A percentile compares a stretch with the other conserved stretches of the same genome.
These are phyloP conservation scores for Colletotrichum gigasporum DNA, from an alignment of 2,329 filamentous ascomycete genomes.

Conservation along the genomic window DNA sequence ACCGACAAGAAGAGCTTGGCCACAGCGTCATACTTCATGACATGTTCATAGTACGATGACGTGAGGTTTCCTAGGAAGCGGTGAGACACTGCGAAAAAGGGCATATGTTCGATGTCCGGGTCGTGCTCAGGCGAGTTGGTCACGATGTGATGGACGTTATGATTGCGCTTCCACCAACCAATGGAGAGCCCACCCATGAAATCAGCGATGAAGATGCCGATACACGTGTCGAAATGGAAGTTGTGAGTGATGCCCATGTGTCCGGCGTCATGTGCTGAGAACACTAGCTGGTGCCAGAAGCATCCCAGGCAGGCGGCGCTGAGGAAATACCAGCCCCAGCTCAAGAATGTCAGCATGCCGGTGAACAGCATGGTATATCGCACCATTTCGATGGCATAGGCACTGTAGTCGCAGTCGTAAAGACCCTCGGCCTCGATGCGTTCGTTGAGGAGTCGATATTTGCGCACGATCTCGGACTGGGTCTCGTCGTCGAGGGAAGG, in stretches of 20 bases:
- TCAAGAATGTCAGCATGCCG: conserved; percentile 70
- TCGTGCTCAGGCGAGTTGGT: conserved; percentile 97
- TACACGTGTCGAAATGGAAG: conserved; percentile 82
- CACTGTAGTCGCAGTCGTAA: conserved; percentile 84
- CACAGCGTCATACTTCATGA: conserved; percentile 81
- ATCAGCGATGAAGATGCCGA: conserved; percentile 91
- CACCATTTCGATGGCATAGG: conserved; percentile 78
- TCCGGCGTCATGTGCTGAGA: conserved; percentile 92
- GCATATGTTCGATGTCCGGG: conserved; percentile 92
- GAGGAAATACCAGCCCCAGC: conserved; percentile 70
- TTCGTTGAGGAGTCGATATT: conserved; percentile 82
- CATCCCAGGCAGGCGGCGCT: conserved; percentile 81
- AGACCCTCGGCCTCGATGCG: conserved; percentile 78
- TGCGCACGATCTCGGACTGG: conserved; percentile 79
- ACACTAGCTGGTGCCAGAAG: conserved; percentile 95
- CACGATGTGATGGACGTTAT: conserved; percentile 97
- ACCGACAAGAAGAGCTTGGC: conserved; percentile 76
- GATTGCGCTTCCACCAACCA: conserved; percentile 97
- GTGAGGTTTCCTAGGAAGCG: conserved; percentile 77
- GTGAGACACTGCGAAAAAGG: conserved; percentile 88
- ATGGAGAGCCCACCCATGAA: conserved; percentile 89
- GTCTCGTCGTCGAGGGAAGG: conserved; percentile 78
- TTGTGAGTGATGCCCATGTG: conserved; percentile 98
- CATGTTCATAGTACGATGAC: conserved; percentile 84
- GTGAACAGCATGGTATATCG: conserved; percentile 77